Percentiles rank a stretch among this genome's conserved stretches.
These are phyloP conservation scores for Candida verbasci DNA, from an alignment of 805 yeast species.

Conservation along the genomic window DNA sequence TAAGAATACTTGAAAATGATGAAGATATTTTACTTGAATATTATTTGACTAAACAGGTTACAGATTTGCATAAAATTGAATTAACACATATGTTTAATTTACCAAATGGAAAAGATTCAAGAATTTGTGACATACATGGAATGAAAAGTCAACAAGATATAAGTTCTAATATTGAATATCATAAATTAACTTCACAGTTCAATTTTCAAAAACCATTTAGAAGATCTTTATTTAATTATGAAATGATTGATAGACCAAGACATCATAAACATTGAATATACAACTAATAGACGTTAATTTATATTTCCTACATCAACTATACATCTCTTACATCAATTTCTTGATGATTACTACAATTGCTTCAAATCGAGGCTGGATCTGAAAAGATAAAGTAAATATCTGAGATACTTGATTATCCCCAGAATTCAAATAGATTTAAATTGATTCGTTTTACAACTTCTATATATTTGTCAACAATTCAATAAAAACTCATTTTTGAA, in stretches of 20 bases:
- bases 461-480: too few species aligned
- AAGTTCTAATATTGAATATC: conserved; percentile 15
- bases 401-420: too few species aligned
- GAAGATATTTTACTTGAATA: conserved; percentile 23
- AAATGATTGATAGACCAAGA: conserved; percentile 19
- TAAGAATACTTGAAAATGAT: conserved; percentile 16
- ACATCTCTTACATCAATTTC: neutral
- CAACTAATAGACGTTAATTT: neutral
- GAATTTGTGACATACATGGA: conserved; percentile 16
- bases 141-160: conserved; percentile 12
- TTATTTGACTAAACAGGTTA: conserved; percentile 20
- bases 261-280: conserved; percentile 12
- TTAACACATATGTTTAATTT: conserved; percentile 16
- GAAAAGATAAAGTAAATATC: neutral
- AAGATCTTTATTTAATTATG: conserved; percentile 23
- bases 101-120: conserved; percentile 19
- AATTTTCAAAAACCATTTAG: conserved; percentile 21
- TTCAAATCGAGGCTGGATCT: neutral
- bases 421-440: too few species aligned
- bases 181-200: conserved; percentile 16
- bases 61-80: conserved; percentile 22
- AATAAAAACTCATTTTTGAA: too few species aligned
- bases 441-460: too few species aligned
- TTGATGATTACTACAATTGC: too few species aligned
- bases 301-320: neutral